Conservation (phyloP, 352 stramenopile genomes). For the Phytopythium vexans region DNA sequence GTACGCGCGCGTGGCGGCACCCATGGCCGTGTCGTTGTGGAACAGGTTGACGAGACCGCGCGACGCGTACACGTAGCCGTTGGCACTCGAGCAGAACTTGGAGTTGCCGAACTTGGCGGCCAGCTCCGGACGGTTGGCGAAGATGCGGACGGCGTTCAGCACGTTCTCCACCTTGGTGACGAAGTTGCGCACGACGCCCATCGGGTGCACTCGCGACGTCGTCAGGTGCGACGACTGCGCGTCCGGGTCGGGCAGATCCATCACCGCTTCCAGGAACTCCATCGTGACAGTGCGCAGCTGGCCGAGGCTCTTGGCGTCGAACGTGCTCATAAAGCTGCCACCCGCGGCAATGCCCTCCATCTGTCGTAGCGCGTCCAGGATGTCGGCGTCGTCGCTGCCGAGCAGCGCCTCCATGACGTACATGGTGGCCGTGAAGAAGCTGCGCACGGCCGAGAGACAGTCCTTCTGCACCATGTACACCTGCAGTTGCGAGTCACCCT, state of each 20-base stretch:
- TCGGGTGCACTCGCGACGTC: conserved; percentile 58
- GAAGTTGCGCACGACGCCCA: conserved; percentile 74
- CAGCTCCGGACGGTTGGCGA: conserved; percentile 51
- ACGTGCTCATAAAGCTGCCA: conserved; percentile 65
- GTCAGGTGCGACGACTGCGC: conserved; percentile 44
- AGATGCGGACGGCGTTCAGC: conserved; percentile 53
- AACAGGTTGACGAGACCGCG: conserved; percentile 78
- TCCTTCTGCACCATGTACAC: conserved; percentile 71
- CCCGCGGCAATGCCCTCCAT: conserved; percentile 62
- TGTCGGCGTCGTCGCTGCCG: conserved; percentile 57
- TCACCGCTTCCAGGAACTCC: conserved; percentile 71
- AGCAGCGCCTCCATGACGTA: conserved; percentile 70
- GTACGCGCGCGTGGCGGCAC: conserved; percentile 66
- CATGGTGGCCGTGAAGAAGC: conserved; percentile 73
- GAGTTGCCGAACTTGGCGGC: conserved; percentile 63
- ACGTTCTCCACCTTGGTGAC: conserved; percentile 72
- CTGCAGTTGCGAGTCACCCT: conserved; percentile 62
- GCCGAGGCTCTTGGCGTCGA: conserved; percentile 47
- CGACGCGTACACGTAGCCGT: conserved; percentile 75
- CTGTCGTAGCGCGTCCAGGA: conserved; percentile 56
- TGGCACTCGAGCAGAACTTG: conserved; percentile 73
- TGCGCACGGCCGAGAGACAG: conserved; percentile 63
- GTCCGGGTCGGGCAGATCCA: conserved; percentile 67
- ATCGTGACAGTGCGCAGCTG: conserved; percentile 56
- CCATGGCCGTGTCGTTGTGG: conserved; percentile 72